Conservation (phyloP, 148 eudicot genomes). For the Fagopyrum esculentum region DNA sequence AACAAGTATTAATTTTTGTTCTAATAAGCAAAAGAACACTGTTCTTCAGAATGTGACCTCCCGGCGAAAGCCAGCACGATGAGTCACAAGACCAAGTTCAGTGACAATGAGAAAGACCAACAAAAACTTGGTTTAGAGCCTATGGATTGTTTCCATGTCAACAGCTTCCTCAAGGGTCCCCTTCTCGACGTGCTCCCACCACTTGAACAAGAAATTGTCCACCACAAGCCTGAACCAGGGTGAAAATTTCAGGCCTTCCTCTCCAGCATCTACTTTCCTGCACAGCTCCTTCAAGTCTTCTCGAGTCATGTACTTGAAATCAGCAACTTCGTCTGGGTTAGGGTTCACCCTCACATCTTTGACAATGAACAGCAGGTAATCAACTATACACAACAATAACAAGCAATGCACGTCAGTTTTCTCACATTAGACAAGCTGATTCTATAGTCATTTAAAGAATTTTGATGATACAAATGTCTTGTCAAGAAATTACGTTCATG, state of each 20-base stretch:
- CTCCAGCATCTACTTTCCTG: constrained; percentile 85
- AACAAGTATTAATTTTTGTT: neutral
- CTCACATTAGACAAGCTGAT: neutral
- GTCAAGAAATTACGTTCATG: no score
- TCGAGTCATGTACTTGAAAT: constrained; percentile 57
- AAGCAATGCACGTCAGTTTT: neutral
- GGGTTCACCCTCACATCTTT: constrained; percentile 65
- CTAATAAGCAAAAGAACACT: neutral
- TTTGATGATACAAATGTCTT: no score
- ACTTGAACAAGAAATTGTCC: constrained; percentile 85
- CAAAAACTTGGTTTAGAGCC: constrained; percentile 16
- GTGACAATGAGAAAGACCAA: neutral
- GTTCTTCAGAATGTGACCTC: neutral
- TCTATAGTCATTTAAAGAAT: neutral
- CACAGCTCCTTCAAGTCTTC: constrained; percentile 73
- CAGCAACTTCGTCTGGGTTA: constrained; percentile 91
- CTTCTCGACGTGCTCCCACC: constrained; percentile 93
- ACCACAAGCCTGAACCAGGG: constrained; percentile 94
- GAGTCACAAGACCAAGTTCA: constrained; percentile 6
- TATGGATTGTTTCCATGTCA: constrained; percentile 82
- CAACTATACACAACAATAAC: constrained; percentile 42
- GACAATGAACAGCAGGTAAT: constrained; percentile 81
- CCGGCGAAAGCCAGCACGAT: neutral
- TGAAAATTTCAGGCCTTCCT: constrained; percentile 79
- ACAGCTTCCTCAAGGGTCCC: constrained; percentile 56